phyloP scores from a whole-genome alignment of 805 yeast genomes.

The Wickerhamomyces hampshirensis region DNA sequence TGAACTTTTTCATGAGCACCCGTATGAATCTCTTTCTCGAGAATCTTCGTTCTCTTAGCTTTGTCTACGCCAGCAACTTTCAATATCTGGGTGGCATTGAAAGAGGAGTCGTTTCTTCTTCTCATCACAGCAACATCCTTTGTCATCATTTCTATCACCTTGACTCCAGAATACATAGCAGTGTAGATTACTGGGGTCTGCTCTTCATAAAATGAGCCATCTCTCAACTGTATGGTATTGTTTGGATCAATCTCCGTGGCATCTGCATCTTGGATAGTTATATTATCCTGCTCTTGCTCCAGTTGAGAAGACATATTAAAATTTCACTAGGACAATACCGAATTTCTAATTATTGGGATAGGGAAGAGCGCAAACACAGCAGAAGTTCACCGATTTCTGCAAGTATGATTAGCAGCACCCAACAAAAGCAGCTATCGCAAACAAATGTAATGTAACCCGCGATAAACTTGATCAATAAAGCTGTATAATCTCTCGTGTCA shows the following conservation, averaged over 20 bases:
- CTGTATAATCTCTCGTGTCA: too few relatives aligned
- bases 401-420: not conserved
- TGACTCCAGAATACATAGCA: slow-evolving; percentile 74
- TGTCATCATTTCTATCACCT: slow-evolving; percentile 73
- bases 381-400: slow-evolving; percentile 1
- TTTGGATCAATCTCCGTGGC: slow-evolving; percentile 11
- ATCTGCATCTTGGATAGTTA: slow-evolving; percentile 7
- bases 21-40: slow-evolving; percentile 69
- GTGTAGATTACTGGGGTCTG: slow-evolving; percentile 43
- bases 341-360: too few relatives aligned
- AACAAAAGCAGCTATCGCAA: not conserved
- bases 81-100: slow-evolving; percentile 78
- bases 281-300: slow-evolving; percentile 7
- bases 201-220: not conserved
- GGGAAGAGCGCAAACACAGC: too few relatives aligned
- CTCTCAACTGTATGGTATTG: not conserved
- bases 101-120: slow-evolving; percentile 70
- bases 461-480: too few relatives aligned
- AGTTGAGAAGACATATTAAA: not conserved
- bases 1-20: slow-evolving; percentile 72
- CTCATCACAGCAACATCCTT: slow-evolving; percentile 74
- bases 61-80: slow-evolving; percentile 76
- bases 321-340: too few relatives aligned
- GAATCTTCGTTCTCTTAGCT: slow-evolving; percentile 67
- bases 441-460: too few relatives aligned